A percentile compares a stretch with the other conserved stretches of the same genome.
These are phyloP conservation scores for Neofusicoccum laricinum DNA, from an alignment of 2,329 filamentous ascomycete species.

Conservation along the genomic window DNA sequence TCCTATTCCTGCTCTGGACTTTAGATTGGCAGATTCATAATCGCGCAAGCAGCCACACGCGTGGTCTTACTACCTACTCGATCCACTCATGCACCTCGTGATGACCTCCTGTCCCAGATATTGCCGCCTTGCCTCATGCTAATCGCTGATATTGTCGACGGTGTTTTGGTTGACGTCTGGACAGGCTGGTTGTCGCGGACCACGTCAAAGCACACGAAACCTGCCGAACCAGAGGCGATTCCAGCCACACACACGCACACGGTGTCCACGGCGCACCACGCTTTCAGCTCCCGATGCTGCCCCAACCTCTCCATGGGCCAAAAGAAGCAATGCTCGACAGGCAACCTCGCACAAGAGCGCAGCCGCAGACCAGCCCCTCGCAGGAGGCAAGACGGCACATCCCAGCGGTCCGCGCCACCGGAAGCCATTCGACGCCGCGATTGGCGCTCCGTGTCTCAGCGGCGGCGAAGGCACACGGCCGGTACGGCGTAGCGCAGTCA, in stretches of 20 bases:
- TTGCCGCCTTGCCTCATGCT: background rate
- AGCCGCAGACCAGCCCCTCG: background rate
- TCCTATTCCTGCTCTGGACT: background rate
- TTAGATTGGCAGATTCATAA: slow-evolving; percentile 4
- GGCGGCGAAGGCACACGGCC: background rate
- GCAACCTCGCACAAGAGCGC: slow-evolving; percentile 1
- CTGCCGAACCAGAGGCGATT: background rate
- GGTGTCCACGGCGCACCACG: background rate
- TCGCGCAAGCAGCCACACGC: background rate
- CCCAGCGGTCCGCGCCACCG: background rate
- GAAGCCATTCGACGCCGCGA: background rate
- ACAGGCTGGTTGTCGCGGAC: background rate
- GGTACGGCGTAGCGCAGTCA: background rate
- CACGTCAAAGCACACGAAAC: slow-evolving; percentile 10
- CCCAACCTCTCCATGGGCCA: background rate
- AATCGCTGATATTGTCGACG: background rate
- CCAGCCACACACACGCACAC: slow-evolving; percentile 1
- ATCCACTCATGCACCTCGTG: background rate
- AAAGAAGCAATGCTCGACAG: slow-evolving; percentile 13
- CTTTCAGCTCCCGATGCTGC: background rate
- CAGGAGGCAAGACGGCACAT: background rate
- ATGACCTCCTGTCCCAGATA: slow-evolving; percentile 1
- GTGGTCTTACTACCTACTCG: background rate
- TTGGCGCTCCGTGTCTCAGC: background rate
- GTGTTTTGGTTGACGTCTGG: slow-evolving; percentile 5